Conservation (phyloP, 768 basidiomycete genomes). For the Xerocomus spinulosus region DNA sequence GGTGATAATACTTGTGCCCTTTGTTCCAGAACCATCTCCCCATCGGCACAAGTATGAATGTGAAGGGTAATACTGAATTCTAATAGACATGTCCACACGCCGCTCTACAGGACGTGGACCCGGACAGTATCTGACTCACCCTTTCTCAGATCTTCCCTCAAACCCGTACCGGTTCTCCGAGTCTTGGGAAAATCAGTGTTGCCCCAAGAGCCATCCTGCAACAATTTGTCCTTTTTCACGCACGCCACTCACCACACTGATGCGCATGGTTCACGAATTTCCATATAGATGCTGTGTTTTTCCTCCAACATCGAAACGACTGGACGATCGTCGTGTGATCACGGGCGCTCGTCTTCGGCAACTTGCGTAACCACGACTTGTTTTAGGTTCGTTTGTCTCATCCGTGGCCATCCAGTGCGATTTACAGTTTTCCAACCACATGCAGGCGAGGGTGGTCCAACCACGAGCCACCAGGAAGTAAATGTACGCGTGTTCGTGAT, state of each 20-base stretch:
- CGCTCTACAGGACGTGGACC: background rate
- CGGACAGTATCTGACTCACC: background rate
- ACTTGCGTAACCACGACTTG: background rate
- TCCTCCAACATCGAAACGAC: background rate
- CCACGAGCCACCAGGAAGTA: background rate
- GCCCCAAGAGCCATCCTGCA: slow-evolving; percentile 7
- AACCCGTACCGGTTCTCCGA: slow-evolving; percentile 14
- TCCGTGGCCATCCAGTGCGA: background rate
- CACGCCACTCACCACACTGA: background rate
- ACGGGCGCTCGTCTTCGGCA: background rate
- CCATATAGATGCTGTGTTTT: slow-evolving; percentile 4
- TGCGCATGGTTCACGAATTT: slow-evolving; percentile 1
- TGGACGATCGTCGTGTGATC: background rate
- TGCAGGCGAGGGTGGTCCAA: too few relatives aligned
- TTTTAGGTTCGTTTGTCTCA: too few relatives aligned
- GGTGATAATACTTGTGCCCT: background rate
- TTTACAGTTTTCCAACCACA: too few relatives aligned
- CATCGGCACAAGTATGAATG: background rate
- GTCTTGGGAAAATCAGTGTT: slow-evolving; percentile 3
- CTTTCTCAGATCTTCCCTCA: background rate
- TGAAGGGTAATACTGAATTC: background rate
- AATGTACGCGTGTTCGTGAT: background rate
- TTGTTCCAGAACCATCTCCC: background rate
- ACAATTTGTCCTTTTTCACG: slow-evolving; percentile 5
- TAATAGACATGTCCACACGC: background rate